Evolutionary conservation across 805 yeast species (phyloP), one percentile per base, ranked within the genome.

Genomic region (Kazachstania taianensis): DNA sequence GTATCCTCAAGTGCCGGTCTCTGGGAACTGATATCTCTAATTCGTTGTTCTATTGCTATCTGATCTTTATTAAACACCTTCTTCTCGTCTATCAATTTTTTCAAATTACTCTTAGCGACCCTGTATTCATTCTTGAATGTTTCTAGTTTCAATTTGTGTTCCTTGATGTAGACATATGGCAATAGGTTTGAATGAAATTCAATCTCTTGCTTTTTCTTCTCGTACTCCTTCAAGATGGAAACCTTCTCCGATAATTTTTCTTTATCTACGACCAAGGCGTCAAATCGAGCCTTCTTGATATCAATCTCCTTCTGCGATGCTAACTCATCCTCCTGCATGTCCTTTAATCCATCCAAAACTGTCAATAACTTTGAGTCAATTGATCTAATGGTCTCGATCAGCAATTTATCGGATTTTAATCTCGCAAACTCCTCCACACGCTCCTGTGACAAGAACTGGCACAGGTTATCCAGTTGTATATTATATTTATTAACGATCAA

Each of bases 361-460:
- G 57, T 58, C 4, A 75, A 53, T 44, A 87, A 59, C 26, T 70
- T 66, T 3, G 78, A 72, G 5, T 81, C 83, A 22, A 85, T 72
- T 1, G 96, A 85, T 40, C 89, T 63, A 50, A 86, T 84, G 1
- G 94, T 83, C 48, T 84, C 94, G 18, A 65, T 49, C 9, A 92
- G 64, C 7, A 89, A 61, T 41, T 75, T 75, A 42, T 81, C 86
- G 1, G 94, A 82, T 20, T 81, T 70, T 44, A 84, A 62, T 3
- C 79, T 72, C 0, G 96, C 94, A 64, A 92, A 92, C 44, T 83
- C 85, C 2, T 94, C 89, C 5, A 92, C 97, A 41, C 94, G 69
- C 49, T 89, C 97, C 54, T 92, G 99, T 0, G 98, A 95, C 37
- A 92, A 63, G 51, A 92, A 92, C 53, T 89, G 96, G 52, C 97